Base-by-base conservation (phyloP, 495 filamentous ascomycete genomes). In the Xylaria cubensis region DNA sequence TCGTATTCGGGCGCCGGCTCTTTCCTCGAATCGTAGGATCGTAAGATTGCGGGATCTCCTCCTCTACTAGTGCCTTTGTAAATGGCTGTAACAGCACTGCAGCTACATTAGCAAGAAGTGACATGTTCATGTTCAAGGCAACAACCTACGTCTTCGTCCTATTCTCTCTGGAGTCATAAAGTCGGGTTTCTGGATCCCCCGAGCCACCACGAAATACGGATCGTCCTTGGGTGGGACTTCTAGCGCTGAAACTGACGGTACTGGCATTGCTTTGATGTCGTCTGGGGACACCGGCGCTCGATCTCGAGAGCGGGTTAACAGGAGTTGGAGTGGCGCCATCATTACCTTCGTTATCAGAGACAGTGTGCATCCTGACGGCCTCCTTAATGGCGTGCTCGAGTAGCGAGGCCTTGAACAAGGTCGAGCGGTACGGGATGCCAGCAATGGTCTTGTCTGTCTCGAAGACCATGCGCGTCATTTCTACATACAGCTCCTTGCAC, bases 401-500 rank as follows among this genome's bases (percentile, higher is more conserved):
- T 77, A 93, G 95, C 9, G 93, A 95, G 7, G 96, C 95, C 83
- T 99, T 99, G 88, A 98, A 98, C 55, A 98, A 79, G 0, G 96
- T 98, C 21, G 93, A 94, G 32, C 92, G 90, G 76, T 96, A 97
- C 0, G 95, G 96, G 67, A 99, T 96, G 17, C 95, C 96, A 21
- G 92, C 93, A 72, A 99, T 89, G 8, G 95, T 98, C 84, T 99
- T 99, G 83, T 99, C 97, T 12, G 96, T 98, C 81, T 97, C 94
- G 74, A 99, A 99, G 0, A 98, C 97, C 77, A 90, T 90, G 74
- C 92, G 90, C 50, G 96, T 99, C 87, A 99, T 92, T 69, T 93
- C 91, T 71, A 97, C 93, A 76, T 98, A 99, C 13, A 98, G 90
- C 72, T 97, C 92, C 82, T 97, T 98, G 87, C 95, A 98, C 2